Evolutionary conservation across 805 yeast species (phyloP), one percentile per base, ranked within the genome.

Genomic region (Metschnikowia cubensis): DNA sequence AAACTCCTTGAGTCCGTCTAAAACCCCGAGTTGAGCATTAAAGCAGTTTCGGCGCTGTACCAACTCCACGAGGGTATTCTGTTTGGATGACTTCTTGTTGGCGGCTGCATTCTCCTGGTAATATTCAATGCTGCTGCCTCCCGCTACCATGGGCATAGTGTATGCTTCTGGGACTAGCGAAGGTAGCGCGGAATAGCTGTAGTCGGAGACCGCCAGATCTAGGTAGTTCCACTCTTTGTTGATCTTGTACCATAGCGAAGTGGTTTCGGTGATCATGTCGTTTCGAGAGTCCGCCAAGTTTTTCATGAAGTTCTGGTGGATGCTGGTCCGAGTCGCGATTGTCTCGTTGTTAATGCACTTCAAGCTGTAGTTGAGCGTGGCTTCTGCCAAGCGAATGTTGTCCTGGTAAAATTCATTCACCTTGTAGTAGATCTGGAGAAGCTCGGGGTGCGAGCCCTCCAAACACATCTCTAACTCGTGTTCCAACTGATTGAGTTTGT

Each of bases 381-480:
- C 61, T 52, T 73, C 70, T 42, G 77, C 75, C 49, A 68, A 57
- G 50, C 62, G 73, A 22, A 90, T 70, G 64, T 84, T 85, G 51
- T 82, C 83, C 56, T 89, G 89, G 56, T 89, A 83, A 56, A 85
- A 83, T 39, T 81, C 79, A 51, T 85, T 87, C 46, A 94, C 82
- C 66, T 83, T 81, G 58, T 77, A 78, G 64, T 86, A 82, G 48
- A 87, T 85, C 43, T 80, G 77, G 35, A 87, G 78, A 48, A 92
- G 76, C 59, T 91, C 97, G 0, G 98, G 98, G 67, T 94, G 99
- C 18, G 89, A 80, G 11, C 97, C 97, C 54, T 84, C 85, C 33
- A 84, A 71, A 69, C 98, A 91, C 77, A 92, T 80, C 59, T 85
- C 85, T 53, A 92, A 71, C 65, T 94, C 99, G 41, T 86, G 84